Base-by-base conservation (phyloP, 2,329 filamentous ascomycete genomes). In the Biscogniauxia mediterranea region DNA sequence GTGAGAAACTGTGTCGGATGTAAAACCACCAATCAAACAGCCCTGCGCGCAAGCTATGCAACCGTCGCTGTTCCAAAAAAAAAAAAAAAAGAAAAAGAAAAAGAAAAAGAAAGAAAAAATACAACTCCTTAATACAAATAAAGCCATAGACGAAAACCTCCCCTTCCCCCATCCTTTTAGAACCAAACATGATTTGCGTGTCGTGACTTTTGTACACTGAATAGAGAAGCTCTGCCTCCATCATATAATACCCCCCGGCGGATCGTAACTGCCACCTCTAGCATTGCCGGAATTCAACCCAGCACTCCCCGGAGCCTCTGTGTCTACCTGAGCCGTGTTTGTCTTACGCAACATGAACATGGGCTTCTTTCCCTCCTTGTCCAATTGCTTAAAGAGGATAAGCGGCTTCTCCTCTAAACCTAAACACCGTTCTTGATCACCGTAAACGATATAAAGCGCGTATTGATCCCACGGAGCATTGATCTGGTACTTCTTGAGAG, bases 381-480 rank as follows among this genome's bases (percentile, higher is more conserved):
- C 93, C 60, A 99, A 81, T 75, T 98, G 93, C 79, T 99, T 99
- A 79, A 99, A 99, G 64, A 99, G 78, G 64, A 97, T 96, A 61
- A 99, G 80, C 9, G 95, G 95, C 71, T 96, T 94, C 78, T 99
- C 95, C 61, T 98, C 90, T 67, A 97, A 81, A 0, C 91, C 92
- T 46, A 99, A 78, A 75, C 94, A 98, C 15, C 95, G 89, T 79
- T 99, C 95, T 77, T 98, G 93, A 71, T 98, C 93, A n/a, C 95
- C 95, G 70, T 97, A 97, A 3, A 99, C 95, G 74, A 99, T 99
- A 74, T 98, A 99, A 32, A 99, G 81, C 0, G 95, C 94, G 74
- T 99, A 99, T 73, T 98, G 92, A 69, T 96, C 91, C 91, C 93
- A 97, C 56, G 97, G 94, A 21, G 93, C 94, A 68, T 96, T 94